Evolutionary conservation across 2,329 filamentous ascomycete genomes (phyloP).

Genomic region (Tothia fuscella): DNA sequence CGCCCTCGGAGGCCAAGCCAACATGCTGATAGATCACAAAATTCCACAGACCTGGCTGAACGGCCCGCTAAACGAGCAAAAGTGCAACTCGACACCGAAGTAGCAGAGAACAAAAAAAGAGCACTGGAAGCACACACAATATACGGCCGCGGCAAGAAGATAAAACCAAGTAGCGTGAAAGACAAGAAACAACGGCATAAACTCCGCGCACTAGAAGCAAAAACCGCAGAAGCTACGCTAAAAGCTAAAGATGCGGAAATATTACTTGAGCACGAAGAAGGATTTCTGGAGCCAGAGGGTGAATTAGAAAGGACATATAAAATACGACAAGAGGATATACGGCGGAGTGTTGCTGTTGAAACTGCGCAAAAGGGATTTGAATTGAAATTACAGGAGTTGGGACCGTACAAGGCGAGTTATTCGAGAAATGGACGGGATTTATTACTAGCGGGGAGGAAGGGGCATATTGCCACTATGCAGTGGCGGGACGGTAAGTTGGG

Average conservation of each 20-base stretch:
- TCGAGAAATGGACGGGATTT: slow-evolving; percentile 79
- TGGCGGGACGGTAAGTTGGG: slow-evolving; percentile 87
- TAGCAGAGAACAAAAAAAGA: slow-evolving; percentile 3
- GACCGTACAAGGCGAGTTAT: slow-evolving; percentile 83
- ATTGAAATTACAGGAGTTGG: slow-evolving; percentile 62
- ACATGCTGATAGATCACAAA: no score
- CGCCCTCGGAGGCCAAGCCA: no score
- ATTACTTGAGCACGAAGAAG: slow-evolving; percentile 71
- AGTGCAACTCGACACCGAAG: slow-evolving; percentile 3
- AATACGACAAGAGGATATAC: slow-evolving; percentile 79
- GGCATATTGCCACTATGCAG: slow-evolving; percentile 92
- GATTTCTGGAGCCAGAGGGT: slow-evolving; percentile 77
- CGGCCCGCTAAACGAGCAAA: no score
- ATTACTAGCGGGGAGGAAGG: slow-evolving; percentile 77
- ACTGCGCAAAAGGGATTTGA: slow-evolving; percentile 91
- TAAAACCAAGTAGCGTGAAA: slow-evolving; percentile 60
- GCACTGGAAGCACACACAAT: slow-evolving; percentile 20
- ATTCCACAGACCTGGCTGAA: no score
- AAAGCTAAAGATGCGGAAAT: slow-evolving; percentile 94
- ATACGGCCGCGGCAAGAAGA: slow-evolving; percentile 74
- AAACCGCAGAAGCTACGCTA: slow-evolving; percentile 68
- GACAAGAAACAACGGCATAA: slow-evolving; percentile 86
- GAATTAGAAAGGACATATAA: slow-evolving; percentile 89
- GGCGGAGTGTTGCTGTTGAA: slow-evolving; percentile 59
- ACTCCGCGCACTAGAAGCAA: slow-evolving; percentile 64